These are phyloP conservation scores for Fusarium sp. DNA, from an alignment of 2,329 filamentous ascomycete species.

Conservation along the genomic window DNA sequence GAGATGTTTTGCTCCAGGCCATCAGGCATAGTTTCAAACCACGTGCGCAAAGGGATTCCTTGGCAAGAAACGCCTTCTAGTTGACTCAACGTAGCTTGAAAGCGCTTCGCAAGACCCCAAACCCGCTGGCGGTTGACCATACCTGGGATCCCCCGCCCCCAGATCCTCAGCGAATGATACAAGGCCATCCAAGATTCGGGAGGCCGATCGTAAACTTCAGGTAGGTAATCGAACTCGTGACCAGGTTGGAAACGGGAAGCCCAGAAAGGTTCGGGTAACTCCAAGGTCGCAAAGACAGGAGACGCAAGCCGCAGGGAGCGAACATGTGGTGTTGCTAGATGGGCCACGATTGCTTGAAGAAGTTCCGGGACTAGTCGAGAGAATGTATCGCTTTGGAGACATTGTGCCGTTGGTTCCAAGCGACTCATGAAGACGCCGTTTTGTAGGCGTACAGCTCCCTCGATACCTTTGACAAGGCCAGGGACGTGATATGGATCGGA, in stretches of 20 bases:
- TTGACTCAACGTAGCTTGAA: not conserved
- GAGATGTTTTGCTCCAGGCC: accelerated
- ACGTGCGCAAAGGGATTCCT: not conserved
- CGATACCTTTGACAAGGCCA: accelerated
- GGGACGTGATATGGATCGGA: not conserved
- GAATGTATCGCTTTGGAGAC: not conserved
- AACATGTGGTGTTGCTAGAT: conserved; percentile 4
- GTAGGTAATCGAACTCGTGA: conserved; percentile 13
- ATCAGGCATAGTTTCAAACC: not conserved
- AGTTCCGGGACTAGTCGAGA: conserved; percentile 7
- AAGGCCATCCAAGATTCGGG: conserved; percentile 15
- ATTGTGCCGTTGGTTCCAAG: accelerated
- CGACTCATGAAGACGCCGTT: not conserved
- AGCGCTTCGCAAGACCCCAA: not conserved
- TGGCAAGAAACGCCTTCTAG: not conserved
- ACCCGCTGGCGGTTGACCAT: conserved; percentile 17
- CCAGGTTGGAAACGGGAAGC: conserved; percentile 16
- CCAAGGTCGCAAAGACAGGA: not conserved
- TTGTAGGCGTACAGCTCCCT: not conserved
- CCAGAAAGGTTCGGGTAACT: conserved; percentile 18
- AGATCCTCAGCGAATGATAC: not conserved
- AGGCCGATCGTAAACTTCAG: not conserved
- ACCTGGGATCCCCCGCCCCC: not conserved
- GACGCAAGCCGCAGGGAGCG: conserved; percentile 18
- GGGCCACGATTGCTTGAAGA: not conserved